Evolutionary conservation across 306 rosid genomes (phyloP), one percentile per base, ranked within the genome.

Genomic region (Abrus precatorius): DNA sequence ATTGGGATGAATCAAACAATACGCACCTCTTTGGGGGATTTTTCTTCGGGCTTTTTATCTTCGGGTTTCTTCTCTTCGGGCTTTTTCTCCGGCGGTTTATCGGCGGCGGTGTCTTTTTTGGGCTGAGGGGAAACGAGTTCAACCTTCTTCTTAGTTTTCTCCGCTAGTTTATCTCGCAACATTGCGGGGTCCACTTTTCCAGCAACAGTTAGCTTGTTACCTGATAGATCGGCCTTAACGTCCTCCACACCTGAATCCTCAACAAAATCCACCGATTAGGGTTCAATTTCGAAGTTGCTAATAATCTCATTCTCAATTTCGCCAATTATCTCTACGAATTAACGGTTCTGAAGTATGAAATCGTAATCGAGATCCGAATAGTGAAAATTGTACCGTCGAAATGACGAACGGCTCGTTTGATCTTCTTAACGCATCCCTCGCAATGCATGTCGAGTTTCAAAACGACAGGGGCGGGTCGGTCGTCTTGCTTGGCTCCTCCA

Each of bases 371-470:
- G 71, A 75, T 40, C 38, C 13, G 45, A 55, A 40, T 12, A 13
- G 5, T 28, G 27, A 43, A 7, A 1, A 28, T 6, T 12, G 1
- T 85, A 94, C 98, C 97, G 3, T 84, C 75, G 64, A 93, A 52
- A 64, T 75, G 72, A 27, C 87, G 86, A 38, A 90, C 89, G 4
- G 82, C 83, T 47, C 87, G 90, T 83, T 85, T 93, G 72, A 91
- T 80, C 73, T 91, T 91, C 84, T 90, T 85, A 1, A 90, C 95
- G 60, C 97, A 91, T 3, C 99, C 99, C 10, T 91, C 98, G 70
- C 97, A 93, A 88, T 93, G 97, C 84, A 90, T 64, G n/a, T 91
- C 97, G 7, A 92, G 80, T 87, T 86, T 95, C 20, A 82, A 86
- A 75, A 95, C 89, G 78, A 84, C 86, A 50, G 91, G 56, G 59